These are phyloP conservation scores for Triangularia setosa DNA, from an alignment of 2,329 filamentous ascomycete species.

Conservation along the genomic window DNA sequence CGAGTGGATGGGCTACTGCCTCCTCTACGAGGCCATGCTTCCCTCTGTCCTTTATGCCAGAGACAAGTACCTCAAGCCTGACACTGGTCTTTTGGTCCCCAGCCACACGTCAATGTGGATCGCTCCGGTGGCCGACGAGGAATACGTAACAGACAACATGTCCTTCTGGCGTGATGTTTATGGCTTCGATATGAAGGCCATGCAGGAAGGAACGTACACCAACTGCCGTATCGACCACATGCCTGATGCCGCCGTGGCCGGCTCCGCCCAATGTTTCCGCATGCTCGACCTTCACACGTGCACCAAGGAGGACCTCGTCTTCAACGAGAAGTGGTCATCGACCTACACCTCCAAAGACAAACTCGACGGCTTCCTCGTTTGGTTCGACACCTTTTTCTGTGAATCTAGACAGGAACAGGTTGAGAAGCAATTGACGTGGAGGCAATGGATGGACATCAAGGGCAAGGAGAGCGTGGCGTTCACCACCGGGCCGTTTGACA, in stretches of 20 bases:
- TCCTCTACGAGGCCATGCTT: constrained; percentile 94
- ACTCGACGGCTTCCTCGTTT: constrained; percentile 84
- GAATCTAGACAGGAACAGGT: constrained; percentile 51
- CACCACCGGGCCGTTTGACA: constrained; percentile 75
- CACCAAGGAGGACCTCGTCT: constrained; percentile 68
- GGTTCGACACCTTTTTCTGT: constrained; percentile 93
- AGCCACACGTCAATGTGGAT: constrained; percentile 80
- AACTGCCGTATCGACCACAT: constrained; percentile 77
- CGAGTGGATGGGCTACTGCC: constrained; percentile 96
- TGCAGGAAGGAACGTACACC: constrained; percentile 78
- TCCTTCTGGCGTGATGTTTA: constrained; percentile 90
- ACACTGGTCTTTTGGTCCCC: constrained; percentile 74
- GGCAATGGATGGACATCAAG: constrained; percentile 56
- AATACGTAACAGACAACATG: constrained; percentile 73
- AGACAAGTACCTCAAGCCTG: constrained; percentile 77
- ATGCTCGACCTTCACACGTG: constrained; percentile 73
- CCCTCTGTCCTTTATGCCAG: constrained; percentile 86
- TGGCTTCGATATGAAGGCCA: constrained; percentile 89
- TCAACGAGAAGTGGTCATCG: constrained; percentile 64
- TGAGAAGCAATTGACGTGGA: constrained; percentile 52
- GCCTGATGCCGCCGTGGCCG: constrained; percentile 57
- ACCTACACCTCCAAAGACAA: constrained; percentile 58
- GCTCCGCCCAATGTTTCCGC: constrained; percentile 62
- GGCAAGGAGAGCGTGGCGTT: constrained; percentile 65
- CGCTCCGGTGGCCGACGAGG: constrained; percentile 73